Conservation (phyloP, 305 asterid genomes). For the Fraxinus ornus region DNA sequence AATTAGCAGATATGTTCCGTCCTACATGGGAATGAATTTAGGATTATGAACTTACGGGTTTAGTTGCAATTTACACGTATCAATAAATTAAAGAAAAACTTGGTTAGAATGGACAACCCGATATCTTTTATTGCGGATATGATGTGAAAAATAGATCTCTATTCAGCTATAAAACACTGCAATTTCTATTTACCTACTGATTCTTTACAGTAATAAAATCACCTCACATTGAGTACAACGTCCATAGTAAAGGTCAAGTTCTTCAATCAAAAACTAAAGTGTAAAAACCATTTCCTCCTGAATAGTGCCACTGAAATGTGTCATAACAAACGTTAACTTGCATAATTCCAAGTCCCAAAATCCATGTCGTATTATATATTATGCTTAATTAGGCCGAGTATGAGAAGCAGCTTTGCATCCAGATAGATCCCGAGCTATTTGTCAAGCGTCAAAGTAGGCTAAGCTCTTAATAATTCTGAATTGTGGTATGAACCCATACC, state of each 20-base stretch:
- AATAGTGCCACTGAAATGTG: conserved; percentile 5
- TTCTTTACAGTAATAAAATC: conserved; percentile 44
- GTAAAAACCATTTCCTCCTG: background rate
- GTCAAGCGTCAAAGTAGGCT: conserved; percentile 5
- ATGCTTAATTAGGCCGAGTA: background rate
- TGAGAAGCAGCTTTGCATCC: background rate
- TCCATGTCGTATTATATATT: conserved; percentile 18
- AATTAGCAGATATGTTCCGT: background rate
- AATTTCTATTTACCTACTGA: conserved; percentile 28
- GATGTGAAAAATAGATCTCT: conserved; percentile 7
- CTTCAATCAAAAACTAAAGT: conserved; percentile 12
- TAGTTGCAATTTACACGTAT: background rate
- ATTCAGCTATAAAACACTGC: conserved; percentile 25
- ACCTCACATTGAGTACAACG: conserved; percentile 16
- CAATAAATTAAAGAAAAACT: background rate
- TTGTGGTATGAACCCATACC: background rate
- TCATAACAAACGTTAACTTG: background rate
- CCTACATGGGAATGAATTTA: background rate
- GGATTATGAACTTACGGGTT: background rate
- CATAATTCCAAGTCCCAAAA: conserved; percentile 1
- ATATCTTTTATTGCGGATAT: conserved; percentile 25
- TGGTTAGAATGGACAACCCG: conserved; percentile 10
- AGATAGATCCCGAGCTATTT: conserved; percentile 17
- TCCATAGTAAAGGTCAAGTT: background rate
- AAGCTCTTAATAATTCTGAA: background rate